Base-by-base conservation (phyloP, 148 eudicot genomes). In the Rheum nobile region DNA sequence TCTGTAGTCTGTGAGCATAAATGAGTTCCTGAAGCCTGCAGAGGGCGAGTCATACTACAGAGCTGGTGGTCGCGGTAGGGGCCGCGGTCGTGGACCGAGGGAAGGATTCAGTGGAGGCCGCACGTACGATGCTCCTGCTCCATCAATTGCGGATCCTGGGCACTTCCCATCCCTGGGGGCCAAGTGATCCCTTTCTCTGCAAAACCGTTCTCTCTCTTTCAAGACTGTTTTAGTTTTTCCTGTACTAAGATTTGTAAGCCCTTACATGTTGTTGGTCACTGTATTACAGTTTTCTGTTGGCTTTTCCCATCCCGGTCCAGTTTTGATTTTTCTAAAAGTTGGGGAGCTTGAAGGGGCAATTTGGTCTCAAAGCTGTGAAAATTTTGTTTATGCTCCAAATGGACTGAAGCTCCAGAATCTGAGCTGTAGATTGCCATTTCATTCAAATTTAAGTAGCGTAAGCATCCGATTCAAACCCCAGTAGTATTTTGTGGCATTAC, bases 111-210 rank as follows among this genome's bases (percentile, higher is more conserved):
- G 78, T 13, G 83, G 88, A 26, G 81, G 85, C 70, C 70, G 78
- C 73, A 55, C 74, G 42, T 74, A 72, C 77, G 69, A 72, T 70
- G 77, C 72, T 17, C 29, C 81, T 16, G 85, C 88, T 55, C 90
- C 90, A 24, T 0, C 67, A 9, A 87, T 87, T 32, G 84, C 78
- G 13, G 90, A 87, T 75, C 79, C 74, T 0, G 87, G 89, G 37
- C 90, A 89, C 77, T 91, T 91, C 84, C 96, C 97, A 16, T 84
- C 89, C 37, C 82, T 94, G 67, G 89, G 92, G 22, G 90, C 79
- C 79, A 91, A 91, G 83, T 91, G 88, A 91, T 35, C 16, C 19
- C 8, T 4, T 4, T 61, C 68, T 61, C 29, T 61, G 38, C 68
- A 29, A 14, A 10, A 29, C 68, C 2, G 4, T 61, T 61, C 29